Conservation (phyloP, 2,329 filamentous ascomycete genomes). For the Microsporum ferrugineum region DNA sequence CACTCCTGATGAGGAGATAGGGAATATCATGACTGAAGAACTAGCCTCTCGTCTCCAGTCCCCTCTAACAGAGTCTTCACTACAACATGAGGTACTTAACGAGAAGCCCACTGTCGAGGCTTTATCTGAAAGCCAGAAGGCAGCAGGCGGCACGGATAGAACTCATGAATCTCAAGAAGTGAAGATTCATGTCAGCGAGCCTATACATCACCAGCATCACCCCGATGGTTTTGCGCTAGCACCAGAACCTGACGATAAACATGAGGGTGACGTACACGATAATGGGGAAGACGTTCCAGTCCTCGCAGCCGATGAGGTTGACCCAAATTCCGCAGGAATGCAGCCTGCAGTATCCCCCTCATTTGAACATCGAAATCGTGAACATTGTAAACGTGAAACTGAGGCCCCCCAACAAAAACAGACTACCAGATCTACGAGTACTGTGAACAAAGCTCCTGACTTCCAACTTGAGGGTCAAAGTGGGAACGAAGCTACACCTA, state of each 20-base stretch:
- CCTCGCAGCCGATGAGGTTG: conserved; percentile 75
- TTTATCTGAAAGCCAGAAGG: conserved; percentile 36
- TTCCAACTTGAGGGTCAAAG: conserved; percentile 36
- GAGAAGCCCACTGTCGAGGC: neutral
- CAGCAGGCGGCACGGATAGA: conserved; percentile 7
- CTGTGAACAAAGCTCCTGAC: conserved; percentile 48
- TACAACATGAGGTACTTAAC: neutral
- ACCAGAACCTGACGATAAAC: conserved; percentile 41
- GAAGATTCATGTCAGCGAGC: conserved; percentile 65
- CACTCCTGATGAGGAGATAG: conserved; percentile 83
- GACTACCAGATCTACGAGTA: conserved; percentile 43
- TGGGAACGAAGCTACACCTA: conserved; percentile 45
- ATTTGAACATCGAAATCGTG: conserved; percentile 51
- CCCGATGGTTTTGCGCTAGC: conserved; percentile 42
- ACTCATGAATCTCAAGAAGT: conserved; percentile 16
- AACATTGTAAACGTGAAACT: conserved; percentile 25
- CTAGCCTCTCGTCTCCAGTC: conserved; percentile 66
- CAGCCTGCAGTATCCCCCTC: conserved; percentile 73
- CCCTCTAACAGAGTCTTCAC: conserved; percentile 32
- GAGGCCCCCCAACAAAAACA: conserved; percentile 40
- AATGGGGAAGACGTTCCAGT: conserved; percentile 59
- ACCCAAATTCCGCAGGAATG: conserved; percentile 54
- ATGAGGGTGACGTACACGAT: conserved; percentile 33
- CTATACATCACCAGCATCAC: conserved; percentile 34
- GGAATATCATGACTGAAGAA: conserved; percentile 75